These are phyloP conservation scores for Termitomyces sp. DNA, from an alignment of 768 basidiomycete genomes.

Conservation along the genomic window DNA sequence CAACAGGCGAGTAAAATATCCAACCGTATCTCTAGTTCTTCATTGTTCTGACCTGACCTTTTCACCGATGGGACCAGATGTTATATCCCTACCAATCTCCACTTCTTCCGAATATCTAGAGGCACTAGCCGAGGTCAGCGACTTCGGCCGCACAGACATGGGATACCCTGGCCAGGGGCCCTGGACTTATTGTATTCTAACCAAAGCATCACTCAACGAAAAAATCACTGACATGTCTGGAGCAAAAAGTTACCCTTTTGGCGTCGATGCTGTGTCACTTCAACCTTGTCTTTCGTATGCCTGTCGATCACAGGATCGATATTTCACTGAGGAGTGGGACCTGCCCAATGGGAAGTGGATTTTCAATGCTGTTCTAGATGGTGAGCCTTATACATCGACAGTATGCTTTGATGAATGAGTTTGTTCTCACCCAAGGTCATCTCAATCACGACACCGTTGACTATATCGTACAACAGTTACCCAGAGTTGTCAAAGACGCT, in stretches of 20 bases:
- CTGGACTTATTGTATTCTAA: slow-evolving; percentile 51
- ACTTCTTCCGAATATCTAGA: slow-evolving; percentile 43
- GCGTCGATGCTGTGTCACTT: slow-evolving; percentile 24
- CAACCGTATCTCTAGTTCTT: not conserved
- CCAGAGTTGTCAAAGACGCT: slow-evolving; percentile 1
- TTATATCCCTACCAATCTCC: slow-evolving; percentile 41
- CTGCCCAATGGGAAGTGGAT: slow-evolving; percentile 28
- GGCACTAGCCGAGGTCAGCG: slow-evolving; percentile 49
- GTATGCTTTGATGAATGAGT: not conserved
- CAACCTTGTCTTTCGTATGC: slow-evolving; percentile 29
- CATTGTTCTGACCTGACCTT: not conserved
- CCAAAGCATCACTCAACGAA: slow-evolving; percentile 33
- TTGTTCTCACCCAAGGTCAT: slow-evolving; percentile 5
- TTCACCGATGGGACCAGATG: not conserved
- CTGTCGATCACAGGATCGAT: slow-evolving; percentile 29
- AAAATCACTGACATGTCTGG: slow-evolving; percentile 36
- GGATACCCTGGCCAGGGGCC: slow-evolving; percentile 45
- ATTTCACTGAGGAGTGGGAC: slow-evolving; percentile 26
- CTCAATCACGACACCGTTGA: slow-evolving; percentile 11
- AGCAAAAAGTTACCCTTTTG: slow-evolving; percentile 17
- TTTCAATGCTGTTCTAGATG: slow-evolving; percentile 33
- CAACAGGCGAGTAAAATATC: not conserved
- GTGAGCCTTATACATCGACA: slow-evolving; percentile 7
- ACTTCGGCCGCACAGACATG: slow-evolving; percentile 51
- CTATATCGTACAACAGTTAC: slow-evolving; percentile 8